Base-by-base conservation (phyloP, 192 early-diverging fungal genomes). In the Coemansia sp. region DNA sequence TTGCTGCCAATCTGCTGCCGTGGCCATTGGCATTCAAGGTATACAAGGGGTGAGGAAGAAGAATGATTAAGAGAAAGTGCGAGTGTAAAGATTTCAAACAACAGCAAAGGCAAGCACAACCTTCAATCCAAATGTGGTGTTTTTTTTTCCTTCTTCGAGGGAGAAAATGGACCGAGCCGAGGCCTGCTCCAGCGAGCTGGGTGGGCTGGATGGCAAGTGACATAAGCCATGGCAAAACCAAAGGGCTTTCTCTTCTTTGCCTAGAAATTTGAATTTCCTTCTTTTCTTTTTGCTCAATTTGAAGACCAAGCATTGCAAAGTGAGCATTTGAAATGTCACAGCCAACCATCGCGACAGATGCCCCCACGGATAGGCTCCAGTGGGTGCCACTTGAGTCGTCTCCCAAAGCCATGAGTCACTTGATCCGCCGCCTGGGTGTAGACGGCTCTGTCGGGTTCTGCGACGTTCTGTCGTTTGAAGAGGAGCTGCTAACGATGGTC, bases 321-420 rank as follows among this genome's bases (percentile, higher is more conserved):
- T 7, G 29, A 32, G 29, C 7, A 32, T 32, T n/a, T 7, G 7
- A 15, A 21, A 42, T 38, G 39, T 60, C 58, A 9, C 26, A 54
- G 32, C 9, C 46, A 52, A 40, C 42, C 40, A 32, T n/a, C 27
- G 57, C 26, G 17, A 17, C 57, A 12, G 52, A 32, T 15, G 52
- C 32, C 14, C 52, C 33, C 17, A 8, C 52, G 29, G 32, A 26
- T 27, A 82, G 75, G 59, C 53, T 83, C 5, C 71, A 72, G 57
- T 96, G 94, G 94, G 58, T 93, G 11, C 92, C 94, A 6, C 86
- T 96, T 36, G 94, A 96, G 78, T 89, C 92, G 1, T 92, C 92
- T 56, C 94, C 94, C 36, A 87, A 92, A 27, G 90, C 91, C 67
- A 76, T 82, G 70, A 63, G 38, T 56, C 70, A 86, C 81, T 86